Evolutionary conservation across 2,329 filamentous ascomycete species (phyloP).

Genomic region (Tolypocladium tropicale): DNA sequence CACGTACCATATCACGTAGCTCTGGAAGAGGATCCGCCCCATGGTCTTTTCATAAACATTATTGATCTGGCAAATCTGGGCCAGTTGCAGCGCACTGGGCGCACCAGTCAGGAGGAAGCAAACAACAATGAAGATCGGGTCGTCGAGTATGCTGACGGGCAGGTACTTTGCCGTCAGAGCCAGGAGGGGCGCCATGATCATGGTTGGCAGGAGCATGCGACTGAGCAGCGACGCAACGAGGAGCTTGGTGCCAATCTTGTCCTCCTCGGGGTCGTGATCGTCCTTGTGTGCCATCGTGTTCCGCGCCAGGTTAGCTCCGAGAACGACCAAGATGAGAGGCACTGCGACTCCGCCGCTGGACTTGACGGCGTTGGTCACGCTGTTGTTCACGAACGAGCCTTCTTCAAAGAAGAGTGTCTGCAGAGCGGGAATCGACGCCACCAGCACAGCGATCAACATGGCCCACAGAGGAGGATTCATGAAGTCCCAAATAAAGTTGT

Average conservation of each 20-base stretch:
- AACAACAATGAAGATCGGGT: conserved; percentile 96
- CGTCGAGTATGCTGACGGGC: conserved; percentile 86
- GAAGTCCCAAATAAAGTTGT: conserved; percentile 71
- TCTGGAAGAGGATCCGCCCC: conserved; percentile 88
- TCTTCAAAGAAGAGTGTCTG: conserved; percentile 81
- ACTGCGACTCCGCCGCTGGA: conserved; percentile 88
- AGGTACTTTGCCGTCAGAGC: conserved; percentile 83
- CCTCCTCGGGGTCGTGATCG: conserved; percentile 59
- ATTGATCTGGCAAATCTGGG: conserved; percentile 98
- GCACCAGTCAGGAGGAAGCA: conserved; percentile 94
- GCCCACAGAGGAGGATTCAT: conserved; percentile 99
- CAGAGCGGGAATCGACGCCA: conserved; percentile 76
- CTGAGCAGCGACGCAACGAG: conserved; percentile 77
- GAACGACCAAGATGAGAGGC: conserved; percentile 86
- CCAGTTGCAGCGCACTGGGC: conserved; percentile 84
- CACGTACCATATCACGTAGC: conserved; percentile 70
- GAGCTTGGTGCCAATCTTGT: conserved; percentile 58
- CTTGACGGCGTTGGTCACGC: conserved; percentile 75
- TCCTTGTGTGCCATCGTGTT: conserved; percentile 70
- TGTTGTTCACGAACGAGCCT: conserved; percentile 86
- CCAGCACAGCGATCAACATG: conserved; percentile 83
- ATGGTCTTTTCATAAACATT: conserved; percentile 92
- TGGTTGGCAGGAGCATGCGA: conserved; percentile 83
- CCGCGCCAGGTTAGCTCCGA: conserved; percentile 87
- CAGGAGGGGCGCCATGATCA: conserved; percentile 86